Evolutionary conservation across 257 asterid species (phyloP).

Genomic region (Solanum sejunctum): DNA sequence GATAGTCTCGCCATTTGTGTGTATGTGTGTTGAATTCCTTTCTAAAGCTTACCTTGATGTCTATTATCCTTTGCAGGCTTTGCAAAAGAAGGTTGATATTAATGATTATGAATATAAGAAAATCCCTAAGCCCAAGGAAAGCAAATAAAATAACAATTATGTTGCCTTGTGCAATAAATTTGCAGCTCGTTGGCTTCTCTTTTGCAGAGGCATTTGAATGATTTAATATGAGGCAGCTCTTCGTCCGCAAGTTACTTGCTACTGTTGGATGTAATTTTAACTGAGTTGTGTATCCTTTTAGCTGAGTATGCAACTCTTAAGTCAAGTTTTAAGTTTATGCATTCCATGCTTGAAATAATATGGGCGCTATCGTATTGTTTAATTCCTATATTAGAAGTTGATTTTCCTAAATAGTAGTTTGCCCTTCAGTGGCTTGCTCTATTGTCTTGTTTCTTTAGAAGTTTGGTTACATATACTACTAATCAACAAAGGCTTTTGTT

Average conservation of each 20-base stretch:
- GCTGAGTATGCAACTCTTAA: background rate
- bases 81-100: constrained; percentile 71
- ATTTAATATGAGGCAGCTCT: background rate
- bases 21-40: background rate
- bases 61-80: constrained; percentile 28
- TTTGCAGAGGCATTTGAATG: background rate
- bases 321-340: background rate
- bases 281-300: background rate
- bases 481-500: no score
- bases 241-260: background rate
- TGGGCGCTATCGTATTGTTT: background rate
- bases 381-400: background rate
- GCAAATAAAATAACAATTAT: constrained; percentile 18
- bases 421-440: background rate
- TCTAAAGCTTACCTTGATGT: background rate
- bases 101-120: constrained; percentile 79
- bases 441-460: background rate
- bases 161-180: background rate
- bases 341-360: background rate
- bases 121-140: constrained; percentile 59
- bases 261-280: background rate
- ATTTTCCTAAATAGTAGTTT: background rate
- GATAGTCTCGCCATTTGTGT: background rate
- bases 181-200: background rate
- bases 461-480: no score